Conservation (phyloP, 1,284 basidiomycete species). For the Austroboletus niveus region DNA sequence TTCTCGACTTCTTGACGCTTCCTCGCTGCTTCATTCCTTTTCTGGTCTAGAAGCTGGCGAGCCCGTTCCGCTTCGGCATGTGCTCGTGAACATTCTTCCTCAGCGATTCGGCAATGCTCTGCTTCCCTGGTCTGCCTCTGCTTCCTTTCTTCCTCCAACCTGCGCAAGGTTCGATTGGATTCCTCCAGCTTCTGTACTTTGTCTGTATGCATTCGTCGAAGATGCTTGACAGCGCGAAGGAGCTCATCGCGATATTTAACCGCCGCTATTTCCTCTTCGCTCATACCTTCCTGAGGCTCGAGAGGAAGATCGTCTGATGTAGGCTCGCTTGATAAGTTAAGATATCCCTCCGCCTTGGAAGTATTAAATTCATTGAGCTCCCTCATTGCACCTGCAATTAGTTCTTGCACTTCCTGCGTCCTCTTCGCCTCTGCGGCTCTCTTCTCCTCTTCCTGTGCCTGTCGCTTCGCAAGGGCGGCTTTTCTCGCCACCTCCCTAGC, state of each 20-base stretch:
- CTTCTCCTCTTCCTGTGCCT: slow-evolving; percentile 26
- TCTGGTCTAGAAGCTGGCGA: slow-evolving; percentile 5
- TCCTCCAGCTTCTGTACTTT: slow-evolving; percentile 17
- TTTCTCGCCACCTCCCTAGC: slow-evolving; percentile 27
- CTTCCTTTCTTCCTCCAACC: slow-evolving; percentile 20
- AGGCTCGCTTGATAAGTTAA: not conserved
- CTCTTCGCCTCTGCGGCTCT: slow-evolving; percentile 16
- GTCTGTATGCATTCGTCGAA: slow-evolving; percentile 18
- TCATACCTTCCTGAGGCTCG: slow-evolving; percentile 22
- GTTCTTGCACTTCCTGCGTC: slow-evolving; percentile 16
- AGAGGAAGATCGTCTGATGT: slow-evolving; percentile 8
- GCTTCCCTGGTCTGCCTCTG: slow-evolving; percentile 15
- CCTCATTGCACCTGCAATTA: slow-evolving; percentile 19
- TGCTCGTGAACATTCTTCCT: slow-evolving; percentile 17
- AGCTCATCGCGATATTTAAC: slow-evolving; percentile 14
- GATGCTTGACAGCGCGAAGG: slow-evolving; percentile 13
- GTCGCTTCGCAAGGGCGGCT: slow-evolving; percentile 18
- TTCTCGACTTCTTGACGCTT: slow-evolving; percentile 6
- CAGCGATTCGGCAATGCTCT: slow-evolving; percentile 10
- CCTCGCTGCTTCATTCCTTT: slow-evolving; percentile 8
- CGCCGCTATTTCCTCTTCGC: slow-evolving; percentile 17
- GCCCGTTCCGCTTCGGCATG: slow-evolving; percentile 9
- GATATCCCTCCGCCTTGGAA: slow-evolving; percentile 3
- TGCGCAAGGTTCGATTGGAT: slow-evolving; percentile 15
- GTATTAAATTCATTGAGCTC: slow-evolving; percentile 17